Evolutionary conservation across 192 early-diverging fungal genomes (phyloP).

Genomic region (Linnemannia schmuckeri): DNA sequence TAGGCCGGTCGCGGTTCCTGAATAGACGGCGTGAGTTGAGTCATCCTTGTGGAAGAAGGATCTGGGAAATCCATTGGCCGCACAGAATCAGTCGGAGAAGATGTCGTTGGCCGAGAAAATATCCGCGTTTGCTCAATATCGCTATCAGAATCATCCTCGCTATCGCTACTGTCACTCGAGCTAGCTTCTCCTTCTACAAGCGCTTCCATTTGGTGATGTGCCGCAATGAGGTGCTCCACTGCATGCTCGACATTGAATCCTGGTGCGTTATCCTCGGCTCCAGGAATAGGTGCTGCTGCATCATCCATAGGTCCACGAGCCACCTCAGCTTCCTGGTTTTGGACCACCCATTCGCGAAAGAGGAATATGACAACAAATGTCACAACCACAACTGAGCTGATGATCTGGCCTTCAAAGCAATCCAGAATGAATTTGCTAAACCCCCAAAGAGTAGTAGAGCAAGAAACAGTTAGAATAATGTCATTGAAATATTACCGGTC

Average conservation of each 20-base stretch:
- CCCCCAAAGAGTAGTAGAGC: background rate
- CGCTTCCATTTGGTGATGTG: conserved; percentile 49
- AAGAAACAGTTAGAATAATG: background rate
- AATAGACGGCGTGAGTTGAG: background rate
- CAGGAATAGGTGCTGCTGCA: conserved; percentile 8
- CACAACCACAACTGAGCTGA: conserved; percentile 82
- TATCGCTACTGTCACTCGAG: conserved; percentile 12
- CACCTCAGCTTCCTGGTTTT: conserved; percentile 57
- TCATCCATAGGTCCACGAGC: conserved; percentile 10
- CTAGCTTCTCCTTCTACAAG: conserved; percentile 46
- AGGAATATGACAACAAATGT: conserved; percentile 82
- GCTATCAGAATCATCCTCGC: background rate
- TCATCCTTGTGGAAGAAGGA: background rate
- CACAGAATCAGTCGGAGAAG: background rate
- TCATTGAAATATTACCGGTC: background rate
- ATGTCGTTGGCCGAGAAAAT: background rate
- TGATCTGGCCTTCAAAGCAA: conserved; percentile 89
- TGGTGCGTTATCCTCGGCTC: conserved; percentile 18
- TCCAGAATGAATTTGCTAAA: conserved; percentile 68
- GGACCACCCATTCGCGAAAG: conserved; percentile 89
- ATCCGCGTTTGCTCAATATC: conserved; percentile 6
- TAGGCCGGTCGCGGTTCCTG: conserved; percentile 8
- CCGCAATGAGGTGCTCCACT: conserved; percentile 47
- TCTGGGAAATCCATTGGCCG: background rate
- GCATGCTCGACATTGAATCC: conserved; percentile 47